Base-by-base conservation (phyloP, 495 filamentous ascomycete genomes). In the Trichocladium antarcticum region DNA sequence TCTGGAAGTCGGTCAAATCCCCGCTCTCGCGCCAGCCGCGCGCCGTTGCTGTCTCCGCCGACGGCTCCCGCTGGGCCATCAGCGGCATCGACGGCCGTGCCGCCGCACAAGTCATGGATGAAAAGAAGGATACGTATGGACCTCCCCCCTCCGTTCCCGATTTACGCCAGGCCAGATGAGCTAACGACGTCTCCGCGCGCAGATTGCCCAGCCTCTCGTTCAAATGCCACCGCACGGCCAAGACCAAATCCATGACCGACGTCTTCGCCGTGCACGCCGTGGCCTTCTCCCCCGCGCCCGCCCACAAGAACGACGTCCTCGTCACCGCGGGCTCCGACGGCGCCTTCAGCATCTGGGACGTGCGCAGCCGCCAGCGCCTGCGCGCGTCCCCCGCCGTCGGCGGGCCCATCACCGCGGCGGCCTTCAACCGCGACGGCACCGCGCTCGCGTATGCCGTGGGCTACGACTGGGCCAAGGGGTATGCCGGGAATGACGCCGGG, bases 401-500 rank as follows among this genome's bases (percentile, higher is more conserved):
- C 16, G 87, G 83, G 6, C 81, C 82, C 39, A 89, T 96, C 64
- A 79, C 82, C 11, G 79, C 81, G 31, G 85, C 82, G 9, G 79
- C 72, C 6, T 96, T 95, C 74, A 85, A 84, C 62, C 68, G 76
- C 40, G 79, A 68, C 43, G 89, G 88, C 40, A 79, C 70, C 55
- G 85, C 90, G 55, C 93, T 95, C 59, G 89, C 87, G 15, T 96
- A 95, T 59, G 83, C 88, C 6, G 77, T 93, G 24, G 89, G 85
- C 57, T 96, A 96, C 57, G 89, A 96, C 69, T 96, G 89, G 89
- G 85, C 83, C 61, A 93, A 93, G 66, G 89, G 89, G 10, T 90
- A 86, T 65, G 70, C 75, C 7, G 74, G 63, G 24, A 90, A 92
- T 63, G 87, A 63, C 24, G 79, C 75, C 17, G 73, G 80, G 53